Conservation (phyloP, 345 rosid genomes). For the Draba incana region DNA sequence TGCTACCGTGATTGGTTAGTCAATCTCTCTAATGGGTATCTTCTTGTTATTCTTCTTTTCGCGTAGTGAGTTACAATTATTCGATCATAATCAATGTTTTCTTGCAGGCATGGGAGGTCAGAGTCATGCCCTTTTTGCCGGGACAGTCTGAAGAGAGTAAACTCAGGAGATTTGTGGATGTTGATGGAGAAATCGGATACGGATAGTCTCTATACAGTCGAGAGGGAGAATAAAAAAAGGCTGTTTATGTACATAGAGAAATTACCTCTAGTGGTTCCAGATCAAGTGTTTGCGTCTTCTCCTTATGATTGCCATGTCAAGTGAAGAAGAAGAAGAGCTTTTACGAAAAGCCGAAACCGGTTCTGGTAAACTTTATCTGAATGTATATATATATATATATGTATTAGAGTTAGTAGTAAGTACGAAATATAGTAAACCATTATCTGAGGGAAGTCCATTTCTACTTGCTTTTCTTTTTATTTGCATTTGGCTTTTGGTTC, state of each 20-base stretch:
- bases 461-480: conserved; percentile 37
- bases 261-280: conserved; percentile 66
- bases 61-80: neutral
- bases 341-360: conserved; percentile 20
- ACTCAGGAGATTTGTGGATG: conserved; percentile 76
- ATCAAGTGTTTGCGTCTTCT: conserved; percentile 46
- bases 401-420: conserved; percentile 40
- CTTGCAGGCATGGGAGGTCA: conserved; percentile 67
- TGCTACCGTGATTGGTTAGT: conserved; percentile 73
- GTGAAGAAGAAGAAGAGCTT: conserved; percentile 39
- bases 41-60: neutral
- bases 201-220: conserved; percentile 46
- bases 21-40: neutral
- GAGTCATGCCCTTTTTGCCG: conserved; percentile 88
- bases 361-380: conserved; percentile 30
- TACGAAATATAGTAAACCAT: conserved; percentile 28
- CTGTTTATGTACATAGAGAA: conserved; percentile 72
- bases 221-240: conserved; percentile 58
- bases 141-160: conserved; percentile 64
- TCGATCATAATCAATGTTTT: neutral
- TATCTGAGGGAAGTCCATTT: conserved; percentile 38
- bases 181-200: conserved; percentile 57
- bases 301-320: conserved; percentile 57
- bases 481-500: conserved; percentile 44
- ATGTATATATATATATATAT: conserved; percentile 32